Evolutionary conservation across 371 early-diverging fungal species (phyloP).

Genomic region (Mucor mucedo): DNA sequence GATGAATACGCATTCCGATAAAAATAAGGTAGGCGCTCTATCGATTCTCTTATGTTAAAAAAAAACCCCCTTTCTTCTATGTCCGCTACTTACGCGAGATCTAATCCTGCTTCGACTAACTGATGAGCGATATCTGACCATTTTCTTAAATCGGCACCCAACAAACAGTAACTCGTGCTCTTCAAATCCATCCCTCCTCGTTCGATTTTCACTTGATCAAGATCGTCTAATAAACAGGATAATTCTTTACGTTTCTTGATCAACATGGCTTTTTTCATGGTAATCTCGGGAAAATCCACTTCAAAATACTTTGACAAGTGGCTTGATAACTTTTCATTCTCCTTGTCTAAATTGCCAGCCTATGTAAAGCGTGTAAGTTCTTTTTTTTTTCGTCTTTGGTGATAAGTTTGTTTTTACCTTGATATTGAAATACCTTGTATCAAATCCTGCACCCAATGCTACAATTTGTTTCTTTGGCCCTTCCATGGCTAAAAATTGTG

Average conservation of each 20-base stretch:
- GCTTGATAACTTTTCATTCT: conserved; percentile 1
- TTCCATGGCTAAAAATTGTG: conserved; percentile 58
- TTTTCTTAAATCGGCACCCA: conserved; percentile 84
- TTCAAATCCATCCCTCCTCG: conserved; percentile 78
- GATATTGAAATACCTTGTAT: conserved; percentile 88
- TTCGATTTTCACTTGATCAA: conserved; percentile 51
- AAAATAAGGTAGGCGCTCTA: conserved; percentile 82
- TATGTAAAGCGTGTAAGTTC: neutral
- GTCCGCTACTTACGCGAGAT: conserved; percentile 50
- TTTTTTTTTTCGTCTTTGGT: neutral
- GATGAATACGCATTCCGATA: conserved; percentile 93
- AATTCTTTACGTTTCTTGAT: conserved; percentile 68
- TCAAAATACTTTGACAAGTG: conserved; percentile 70
- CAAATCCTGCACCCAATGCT: conserved; percentile 89
- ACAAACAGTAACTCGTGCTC: conserved; percentile 66
- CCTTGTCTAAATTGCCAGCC: conserved; percentile 21
- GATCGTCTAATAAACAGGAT: conserved; percentile 50
- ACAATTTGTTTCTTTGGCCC: conserved; percentile 72
- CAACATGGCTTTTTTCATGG: conserved; percentile 73
- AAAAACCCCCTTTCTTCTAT: neutral
- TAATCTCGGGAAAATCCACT: conserved; percentile 91
- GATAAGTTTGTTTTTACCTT: conserved; percentile 66
- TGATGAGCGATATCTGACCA: conserved; percentile 63
- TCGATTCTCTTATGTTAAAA: neutral
- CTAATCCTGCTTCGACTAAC: conserved; percentile 71